A percentile compares a stretch with the other conserved stretches of the same genome.
Evolutionary conservation across 2,329 filamentous ascomycete species (phyloP).

Genomic region (Ceratocystis diversiconidia): DNA sequence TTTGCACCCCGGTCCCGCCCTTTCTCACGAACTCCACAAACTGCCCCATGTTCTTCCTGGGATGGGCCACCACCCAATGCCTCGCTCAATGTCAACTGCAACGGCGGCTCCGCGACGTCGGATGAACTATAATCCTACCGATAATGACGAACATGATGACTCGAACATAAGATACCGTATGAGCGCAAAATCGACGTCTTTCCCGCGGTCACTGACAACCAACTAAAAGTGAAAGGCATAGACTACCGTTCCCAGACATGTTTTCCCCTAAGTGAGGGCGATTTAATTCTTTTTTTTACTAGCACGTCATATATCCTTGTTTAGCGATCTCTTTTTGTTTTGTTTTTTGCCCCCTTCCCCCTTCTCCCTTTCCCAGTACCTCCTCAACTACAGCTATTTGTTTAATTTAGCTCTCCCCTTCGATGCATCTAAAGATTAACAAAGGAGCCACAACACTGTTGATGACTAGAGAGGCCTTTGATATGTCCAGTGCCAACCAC

Average conservation of each 20-base stretch:
- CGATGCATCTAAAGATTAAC: not conserved
- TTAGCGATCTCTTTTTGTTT: not conserved
- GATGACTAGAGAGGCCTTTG: not conserved
- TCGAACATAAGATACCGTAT: not conserved
- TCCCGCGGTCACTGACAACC: constrained; percentile 12
- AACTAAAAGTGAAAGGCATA: not conserved
- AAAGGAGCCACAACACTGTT: constrained; percentile 11
- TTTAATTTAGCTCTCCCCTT: not conserved
- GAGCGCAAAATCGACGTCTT: not conserved
- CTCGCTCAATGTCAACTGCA: constrained; percentile 10
- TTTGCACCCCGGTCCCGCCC: constrained; percentile 34
- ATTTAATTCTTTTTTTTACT: constrained; percentile 9
- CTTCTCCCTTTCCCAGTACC: too few relatives aligned
- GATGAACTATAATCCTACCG: constrained; percentile 11
- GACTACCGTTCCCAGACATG: not conserved
- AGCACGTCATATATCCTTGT: constrained; percentile 3
- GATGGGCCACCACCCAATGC: constrained; percentile 1
- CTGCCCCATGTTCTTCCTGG: constrained; percentile 12
- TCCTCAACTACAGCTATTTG: not conserved
- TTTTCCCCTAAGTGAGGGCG: not conserved
- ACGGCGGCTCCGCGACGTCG: constrained; percentile 7
- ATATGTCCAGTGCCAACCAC: not conserved
- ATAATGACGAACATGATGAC: constrained; percentile 13
- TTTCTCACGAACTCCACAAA: constrained; percentile 24
- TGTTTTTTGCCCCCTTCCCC: not conserved